Conservation (phyloP, 2,329 filamentous ascomycete genomes). For the Microdochium nivale region DNA sequence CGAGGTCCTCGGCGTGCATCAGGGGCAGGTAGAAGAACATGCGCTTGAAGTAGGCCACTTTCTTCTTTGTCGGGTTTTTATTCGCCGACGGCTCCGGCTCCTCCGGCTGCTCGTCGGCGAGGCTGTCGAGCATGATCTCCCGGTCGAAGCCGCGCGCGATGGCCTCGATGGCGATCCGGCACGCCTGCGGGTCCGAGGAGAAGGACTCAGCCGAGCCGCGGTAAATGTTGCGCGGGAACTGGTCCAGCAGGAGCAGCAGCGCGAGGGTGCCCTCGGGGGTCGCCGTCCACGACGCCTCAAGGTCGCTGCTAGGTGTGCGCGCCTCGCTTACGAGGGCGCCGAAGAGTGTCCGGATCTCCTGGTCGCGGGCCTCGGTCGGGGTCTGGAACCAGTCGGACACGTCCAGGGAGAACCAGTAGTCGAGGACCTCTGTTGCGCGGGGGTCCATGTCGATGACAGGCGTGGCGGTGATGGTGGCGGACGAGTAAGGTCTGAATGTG, state of each 20-base stretch:
- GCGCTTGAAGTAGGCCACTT: constrained; percentile 2
- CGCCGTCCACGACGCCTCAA: too few relatives aligned
- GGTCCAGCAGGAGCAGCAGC: not conserved
- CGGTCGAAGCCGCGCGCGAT: constrained; percentile 7
- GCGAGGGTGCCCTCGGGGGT: not conserved
- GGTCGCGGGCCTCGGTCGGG: too few relatives aligned
- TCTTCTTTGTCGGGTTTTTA: too few relatives aligned
- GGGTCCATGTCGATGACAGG: too few relatives aligned
- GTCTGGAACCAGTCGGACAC: too few relatives aligned
- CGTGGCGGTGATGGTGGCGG: too few relatives aligned
- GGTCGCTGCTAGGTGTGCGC: not conserved
- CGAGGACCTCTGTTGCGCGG: too few relatives aligned
- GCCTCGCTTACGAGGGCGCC: constrained; percentile 1
- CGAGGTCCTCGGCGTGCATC: constrained; percentile 23
- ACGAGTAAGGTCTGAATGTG: too few relatives aligned
- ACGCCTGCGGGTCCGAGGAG: constrained; percentile 5
- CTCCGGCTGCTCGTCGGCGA: too few relatives aligned
- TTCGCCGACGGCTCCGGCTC: too few relatives aligned
- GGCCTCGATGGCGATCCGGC: constrained; percentile 5
- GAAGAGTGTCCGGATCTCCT: not conserved
- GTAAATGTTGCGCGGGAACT: constrained; percentile 2
- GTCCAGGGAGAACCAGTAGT: too few relatives aligned
- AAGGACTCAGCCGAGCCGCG: constrained; percentile 2
- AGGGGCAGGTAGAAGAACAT: constrained; percentile 26
- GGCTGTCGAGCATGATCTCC: not conserved